Percentiles rank a stretch among this genome's conserved stretches.
phyloP scores from a whole-genome alignment of 768 basidiomycete genomes.

The Boletus edulis region DNA sequence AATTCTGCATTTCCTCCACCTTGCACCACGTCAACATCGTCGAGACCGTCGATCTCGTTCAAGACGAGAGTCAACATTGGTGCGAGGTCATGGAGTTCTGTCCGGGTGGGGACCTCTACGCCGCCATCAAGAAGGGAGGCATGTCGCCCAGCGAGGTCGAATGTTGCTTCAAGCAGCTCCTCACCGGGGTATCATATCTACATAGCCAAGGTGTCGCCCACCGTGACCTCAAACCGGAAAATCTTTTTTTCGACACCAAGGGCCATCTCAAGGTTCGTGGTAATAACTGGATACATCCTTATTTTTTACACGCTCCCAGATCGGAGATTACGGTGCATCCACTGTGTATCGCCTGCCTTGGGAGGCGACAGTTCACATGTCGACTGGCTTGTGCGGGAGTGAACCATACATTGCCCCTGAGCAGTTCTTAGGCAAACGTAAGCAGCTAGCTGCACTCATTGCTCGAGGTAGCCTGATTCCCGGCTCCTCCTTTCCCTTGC shows the following conservation, averaged over 20 bases:
- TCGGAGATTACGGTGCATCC: slow-evolving; percentile 97
- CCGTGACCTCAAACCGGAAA: slow-evolving; percentile 98
- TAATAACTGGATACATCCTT: background rate
- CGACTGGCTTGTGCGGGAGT: slow-evolving; percentile 93
- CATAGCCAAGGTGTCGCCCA: slow-evolving; percentile 98
- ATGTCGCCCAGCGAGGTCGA: slow-evolving; percentile 93
- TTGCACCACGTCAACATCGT: slow-evolving; percentile 93
- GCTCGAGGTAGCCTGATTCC: slow-evolving; percentile 38
- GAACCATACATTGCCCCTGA: slow-evolving; percentile 99
- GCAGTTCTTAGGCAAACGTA: slow-evolving; percentile 95
- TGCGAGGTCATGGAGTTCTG: slow-evolving; percentile 99
- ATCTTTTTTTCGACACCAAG: slow-evolving; percentile 88
- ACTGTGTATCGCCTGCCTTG: slow-evolving; percentile 99
- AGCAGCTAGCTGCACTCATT: slow-evolving; percentile 41
- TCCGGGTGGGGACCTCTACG: slow-evolving; percentile 96
- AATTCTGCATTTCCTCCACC: slow-evolving; percentile 98
- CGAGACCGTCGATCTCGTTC: slow-evolving; percentile 98
- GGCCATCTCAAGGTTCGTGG: slow-evolving; percentile 86
- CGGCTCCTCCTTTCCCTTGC: slow-evolving; percentile 10
- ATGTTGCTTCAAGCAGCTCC: slow-evolving; percentile 96
- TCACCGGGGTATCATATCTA: slow-evolving; percentile 84
- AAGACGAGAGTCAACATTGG: slow-evolving; percentile 95
- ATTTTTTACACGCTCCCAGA: slow-evolving; percentile 46
- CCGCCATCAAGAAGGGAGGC: slow-evolving; percentile 95
- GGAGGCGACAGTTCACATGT: slow-evolving; percentile 97